A percentile compares a stretch with the other conserved stretches of the same genome.
These are phyloP conservation scores for Aspergillus luchuensis DNA, from an alignment of 2,329 filamentous ascomycete genomes.

Conservation along the genomic window DNA sequence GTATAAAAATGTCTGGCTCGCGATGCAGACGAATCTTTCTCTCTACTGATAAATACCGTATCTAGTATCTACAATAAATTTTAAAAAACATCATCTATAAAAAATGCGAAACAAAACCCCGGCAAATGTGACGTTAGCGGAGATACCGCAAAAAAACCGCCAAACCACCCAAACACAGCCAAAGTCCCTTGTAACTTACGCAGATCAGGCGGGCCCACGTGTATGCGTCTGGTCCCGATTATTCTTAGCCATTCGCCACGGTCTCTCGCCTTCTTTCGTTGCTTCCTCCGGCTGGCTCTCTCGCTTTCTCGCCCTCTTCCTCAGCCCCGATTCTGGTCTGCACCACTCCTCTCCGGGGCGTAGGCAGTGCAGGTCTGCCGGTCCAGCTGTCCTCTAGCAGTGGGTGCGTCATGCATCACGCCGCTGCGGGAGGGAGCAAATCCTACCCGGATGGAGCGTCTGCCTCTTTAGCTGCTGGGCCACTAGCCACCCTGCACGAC, in stretches of 20 bases:
- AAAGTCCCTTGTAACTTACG: background rate
- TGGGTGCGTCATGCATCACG: background rate
- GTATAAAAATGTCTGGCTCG: background rate
- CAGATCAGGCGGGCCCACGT: background rate
- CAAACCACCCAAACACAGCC: background rate
- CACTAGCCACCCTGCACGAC: constrained; percentile 2
- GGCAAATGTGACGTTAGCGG: background rate
- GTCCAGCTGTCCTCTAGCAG: constrained; percentile 1
- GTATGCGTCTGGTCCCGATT: constrained; percentile 3
- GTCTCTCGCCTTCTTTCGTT: constrained; percentile 2
- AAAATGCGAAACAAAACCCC: background rate
- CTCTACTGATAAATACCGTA: too few species aligned
- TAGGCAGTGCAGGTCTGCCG: background rate
- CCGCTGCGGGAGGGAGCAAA: background rate
- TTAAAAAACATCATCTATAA: too few species aligned
- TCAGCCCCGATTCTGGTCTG: constrained; percentile 1
- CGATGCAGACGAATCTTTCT: background rate
- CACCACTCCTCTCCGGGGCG: background rate
- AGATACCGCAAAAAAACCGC: background rate
- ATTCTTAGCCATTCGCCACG: constrained; percentile 14
- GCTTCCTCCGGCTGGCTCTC: background rate
- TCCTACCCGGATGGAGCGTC: background rate
- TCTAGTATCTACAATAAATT: too few species aligned
- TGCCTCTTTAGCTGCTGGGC: background rate
- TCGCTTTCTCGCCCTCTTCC: background rate